Percentiles rank a stretch among this genome's conserved stretches.
These are phyloP conservation scores for Aspergillus neotritici DNA, from an alignment of 2,329 filamentous ascomycete genomes.

Conservation along the genomic window DNA sequence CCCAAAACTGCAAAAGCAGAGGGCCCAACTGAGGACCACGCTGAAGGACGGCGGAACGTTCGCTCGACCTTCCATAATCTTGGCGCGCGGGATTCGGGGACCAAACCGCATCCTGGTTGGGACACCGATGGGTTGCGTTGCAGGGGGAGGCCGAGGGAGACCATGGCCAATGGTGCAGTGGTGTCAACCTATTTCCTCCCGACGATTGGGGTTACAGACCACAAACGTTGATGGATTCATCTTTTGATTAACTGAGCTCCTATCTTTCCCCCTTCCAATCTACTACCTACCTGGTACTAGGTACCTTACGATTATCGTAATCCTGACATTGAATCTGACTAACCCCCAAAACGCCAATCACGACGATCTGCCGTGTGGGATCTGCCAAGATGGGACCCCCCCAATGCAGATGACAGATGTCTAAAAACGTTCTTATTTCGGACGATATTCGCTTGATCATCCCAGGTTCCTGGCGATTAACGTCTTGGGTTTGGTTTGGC, in stretches of 20 bases:
- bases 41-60: too few species aligned
- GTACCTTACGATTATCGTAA: neutral
- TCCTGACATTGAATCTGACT: conserved; percentile 7
- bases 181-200: too few species aligned
- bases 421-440: conserved; percentile 10
- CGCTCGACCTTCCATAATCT: too few species aligned
- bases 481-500: neutral
- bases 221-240: neutral
- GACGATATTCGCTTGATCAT: neutral
- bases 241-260: neutral
- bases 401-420: conserved; percentile 33
- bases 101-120: conserved; percentile 2
- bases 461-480: conserved; percentile 12
- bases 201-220: too few species aligned
- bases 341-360: conserved; percentile 22
- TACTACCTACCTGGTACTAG: too few species aligned
- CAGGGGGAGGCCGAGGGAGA: too few species aligned
- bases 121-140: conserved; percentile 4
- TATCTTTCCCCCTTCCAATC: neutral
- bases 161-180: too few species aligned
- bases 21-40: neutral
- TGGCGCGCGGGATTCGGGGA: neutral
- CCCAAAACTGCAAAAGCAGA: conserved; percentile 12
- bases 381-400: conserved; percentile 27
- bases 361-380: conserved; percentile 35